A percentile compares a stretch with the other conserved stretches of the same genome.
Evolutionary conservation across 208 protist genomes (phyloP).

Genomic region (Leishmania turanica): DNA sequence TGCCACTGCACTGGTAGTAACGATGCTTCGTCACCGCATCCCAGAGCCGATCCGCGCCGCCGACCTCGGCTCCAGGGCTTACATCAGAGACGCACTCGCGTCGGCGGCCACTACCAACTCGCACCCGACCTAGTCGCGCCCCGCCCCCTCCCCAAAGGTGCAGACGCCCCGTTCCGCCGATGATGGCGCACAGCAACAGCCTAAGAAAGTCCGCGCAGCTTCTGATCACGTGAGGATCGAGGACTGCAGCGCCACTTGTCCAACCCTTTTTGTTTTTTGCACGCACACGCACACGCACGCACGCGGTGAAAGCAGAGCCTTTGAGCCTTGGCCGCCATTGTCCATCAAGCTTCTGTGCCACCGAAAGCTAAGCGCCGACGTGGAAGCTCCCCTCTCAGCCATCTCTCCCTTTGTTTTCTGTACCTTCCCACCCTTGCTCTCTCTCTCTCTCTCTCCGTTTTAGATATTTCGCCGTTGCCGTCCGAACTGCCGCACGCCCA

Average conservation of each 20-base stretch:
- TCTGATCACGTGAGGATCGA: background rate
- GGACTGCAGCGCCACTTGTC: background rate
- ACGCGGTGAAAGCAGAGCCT: background rate
- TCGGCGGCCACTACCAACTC: background rate
- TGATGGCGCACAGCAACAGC: background rate
- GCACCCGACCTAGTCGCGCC: background rate
- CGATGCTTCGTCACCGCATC: constrained; percentile 68
- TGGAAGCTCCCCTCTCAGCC: too few species aligned
- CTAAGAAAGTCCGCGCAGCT: background rate
- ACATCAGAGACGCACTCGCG: constrained; percentile 34
- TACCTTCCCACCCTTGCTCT: background rate
- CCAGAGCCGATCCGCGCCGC: constrained; percentile 94
- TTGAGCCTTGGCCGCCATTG: background rate
- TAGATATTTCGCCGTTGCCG: background rate
- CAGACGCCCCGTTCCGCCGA: background rate
- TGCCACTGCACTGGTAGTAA: constrained; percentile 53
- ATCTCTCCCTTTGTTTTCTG: background rate
- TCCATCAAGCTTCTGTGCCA: background rate
- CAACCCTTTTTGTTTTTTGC: background rate
- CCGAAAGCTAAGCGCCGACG: too few species aligned
- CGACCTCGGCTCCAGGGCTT: constrained; percentile 89
- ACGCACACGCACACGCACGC: background rate
- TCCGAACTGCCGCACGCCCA: background rate
- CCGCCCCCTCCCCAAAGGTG: background rate
- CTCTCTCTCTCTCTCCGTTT: background rate